Evolutionary conservation across 2,329 filamentous ascomycete species (phyloP), one percentile per base, ranked within the genome.

Genomic region (Septoria petroselini): DNA sequence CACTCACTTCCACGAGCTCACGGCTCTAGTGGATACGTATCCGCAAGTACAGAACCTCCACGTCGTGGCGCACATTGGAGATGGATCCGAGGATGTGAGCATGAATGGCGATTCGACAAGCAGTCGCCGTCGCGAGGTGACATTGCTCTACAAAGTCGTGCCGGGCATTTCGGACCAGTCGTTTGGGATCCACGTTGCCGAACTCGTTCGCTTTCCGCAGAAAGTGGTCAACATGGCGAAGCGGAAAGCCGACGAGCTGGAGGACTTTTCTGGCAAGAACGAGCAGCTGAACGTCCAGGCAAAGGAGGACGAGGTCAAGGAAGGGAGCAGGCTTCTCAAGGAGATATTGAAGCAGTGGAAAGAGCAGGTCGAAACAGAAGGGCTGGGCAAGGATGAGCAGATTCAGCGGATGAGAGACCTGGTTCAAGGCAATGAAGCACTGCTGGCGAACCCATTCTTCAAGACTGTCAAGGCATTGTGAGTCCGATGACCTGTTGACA

Each of bases 201-300:
- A 98, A 73, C 80, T 98, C 4, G 93, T 98, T 15, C 83, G 91
- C 37, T 98, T 98, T 73, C 93, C 93, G 0, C 85, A 89, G 61
- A 98, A 98, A 73, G 94, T 98, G 12, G 87, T 98, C 53, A 89
- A 90, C 57, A 98, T 98, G 94, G 93, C 93, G n/a, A 95, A 95
- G 73, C 82, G 93, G 61, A 98, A 98, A 74, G 93, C 93, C 0
- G 93, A 97, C 69, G 94, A 98, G 76, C 78, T 98, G 29, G 93
- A 98, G 69, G 93, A 98, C 68, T 98, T 98, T 63, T 86, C 87
- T 0, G 81, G 81, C 42, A 91, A 90, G 71, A 76, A 70, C 15
- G 66, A 78, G 37, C 65, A 76, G 6, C 14, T 35, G 29, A 47
- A 53, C n/a, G 69, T 79, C 35, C 73, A 80, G 59, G 89, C 88